Conservation (phyloP, 331 rosid genomes). For the Prunus yedoensis region DNA sequence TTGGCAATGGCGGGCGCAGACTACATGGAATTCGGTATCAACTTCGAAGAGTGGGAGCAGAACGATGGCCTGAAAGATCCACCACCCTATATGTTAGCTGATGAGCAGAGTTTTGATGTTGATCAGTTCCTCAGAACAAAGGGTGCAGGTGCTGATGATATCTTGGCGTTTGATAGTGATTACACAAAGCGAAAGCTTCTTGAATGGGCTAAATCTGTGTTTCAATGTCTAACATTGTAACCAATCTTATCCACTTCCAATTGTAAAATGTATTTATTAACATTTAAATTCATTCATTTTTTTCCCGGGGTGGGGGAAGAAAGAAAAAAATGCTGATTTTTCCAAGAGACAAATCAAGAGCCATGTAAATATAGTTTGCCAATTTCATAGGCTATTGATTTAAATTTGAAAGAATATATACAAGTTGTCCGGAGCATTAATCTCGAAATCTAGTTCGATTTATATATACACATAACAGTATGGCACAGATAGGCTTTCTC, state of each 20-base stretch:
- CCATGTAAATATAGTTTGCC: too few relatives aligned
- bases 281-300: background rate
- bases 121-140: background rate
- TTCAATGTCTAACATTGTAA: background rate
- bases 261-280: background rate
- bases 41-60: conserved; percentile 5
- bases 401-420: too few relatives aligned
- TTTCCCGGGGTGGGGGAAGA: background rate
- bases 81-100: conserved; percentile 14
- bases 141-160: background rate
- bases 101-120: background rate
- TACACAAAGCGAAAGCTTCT: background rate
- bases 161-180: background rate
- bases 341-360: too few relatives aligned
- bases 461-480: too few relatives aligned
- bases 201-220: conserved; percentile 11
- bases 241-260: background rate
- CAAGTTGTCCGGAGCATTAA: too few relatives aligned
- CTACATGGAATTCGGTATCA: conserved; percentile 4
- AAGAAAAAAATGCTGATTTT: too few relatives aligned
- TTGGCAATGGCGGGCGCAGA: conserved; percentile 29
- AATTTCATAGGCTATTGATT: too few relatives aligned
- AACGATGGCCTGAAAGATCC: background rate
- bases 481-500: too few relatives aligned
- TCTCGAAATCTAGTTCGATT: too few relatives aligned